Conservation (phyloP, 345 rosid species). For the Citrus glauca region DNA sequence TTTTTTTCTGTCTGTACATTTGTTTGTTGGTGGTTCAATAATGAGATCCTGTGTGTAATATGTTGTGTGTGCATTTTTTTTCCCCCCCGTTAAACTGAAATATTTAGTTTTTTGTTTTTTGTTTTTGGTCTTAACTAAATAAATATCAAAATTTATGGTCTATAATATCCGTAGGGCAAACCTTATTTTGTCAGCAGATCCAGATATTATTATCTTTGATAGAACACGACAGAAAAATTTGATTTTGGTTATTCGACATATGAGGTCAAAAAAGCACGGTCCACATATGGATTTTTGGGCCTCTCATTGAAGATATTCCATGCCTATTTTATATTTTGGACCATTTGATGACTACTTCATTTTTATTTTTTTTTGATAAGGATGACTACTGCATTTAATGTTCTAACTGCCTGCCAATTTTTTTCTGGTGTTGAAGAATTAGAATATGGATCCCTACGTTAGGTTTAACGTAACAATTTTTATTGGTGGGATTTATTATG, state of each 20-base stretch:
- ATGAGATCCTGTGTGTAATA: too few species aligned
- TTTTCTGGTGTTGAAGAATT: too few species aligned
- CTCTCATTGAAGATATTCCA: neutral
- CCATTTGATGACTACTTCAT: neutral
- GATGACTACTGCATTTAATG: neutral
- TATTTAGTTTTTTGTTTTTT: neutral
- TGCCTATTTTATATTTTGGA: neutral
- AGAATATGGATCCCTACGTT: too few species aligned
- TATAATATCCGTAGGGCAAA: neutral
- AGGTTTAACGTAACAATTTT: too few species aligned
- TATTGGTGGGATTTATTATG: rapidly evolving
- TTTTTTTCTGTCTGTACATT: too few species aligned
- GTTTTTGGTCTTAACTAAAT: neutral
- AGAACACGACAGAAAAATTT: neutral
- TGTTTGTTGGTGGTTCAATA: too few species aligned
- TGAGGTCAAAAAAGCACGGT: neutral
- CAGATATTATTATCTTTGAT: neutral
- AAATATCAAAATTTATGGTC: neutral
- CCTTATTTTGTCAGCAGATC: neutral
- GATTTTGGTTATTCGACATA: neutral
- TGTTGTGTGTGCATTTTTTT: too few species aligned
- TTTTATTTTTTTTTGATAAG: too few species aligned
- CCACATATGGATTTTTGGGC: neutral
- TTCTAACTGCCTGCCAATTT: too few species aligned
- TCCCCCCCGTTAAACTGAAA: too few species aligned